phyloP scores from a whole-genome alignment of 2,329 filamentous ascomycete species.

The Pseudocercospora crystallina region DNA sequence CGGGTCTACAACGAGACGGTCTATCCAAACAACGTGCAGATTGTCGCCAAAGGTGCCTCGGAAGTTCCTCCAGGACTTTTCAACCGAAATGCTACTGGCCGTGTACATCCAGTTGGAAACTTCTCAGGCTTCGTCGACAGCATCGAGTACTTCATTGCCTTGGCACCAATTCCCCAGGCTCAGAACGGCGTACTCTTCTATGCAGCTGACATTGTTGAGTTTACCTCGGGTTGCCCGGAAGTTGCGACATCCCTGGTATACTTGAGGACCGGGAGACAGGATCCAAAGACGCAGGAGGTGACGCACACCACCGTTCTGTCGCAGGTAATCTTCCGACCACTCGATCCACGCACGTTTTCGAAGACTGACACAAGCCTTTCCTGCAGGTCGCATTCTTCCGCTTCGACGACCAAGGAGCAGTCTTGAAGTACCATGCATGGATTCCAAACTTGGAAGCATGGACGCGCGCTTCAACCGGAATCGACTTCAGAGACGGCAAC shows the following conservation, averaged over 20 bases:
- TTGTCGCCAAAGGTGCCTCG: slow-evolving; percentile 37
- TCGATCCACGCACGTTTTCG: too few relatives aligned
- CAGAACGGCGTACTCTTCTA: slow-evolving; percentile 27
- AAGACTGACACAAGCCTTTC: too few relatives aligned
- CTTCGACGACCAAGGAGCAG: slow-evolving; percentile 47
- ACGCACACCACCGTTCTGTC: slow-evolving; percentile 17
- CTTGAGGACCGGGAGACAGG: slow-evolving; percentile 15
- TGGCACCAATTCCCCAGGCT: slow-evolving; percentile 37
- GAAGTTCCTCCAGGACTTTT: slow-evolving; percentile 44
- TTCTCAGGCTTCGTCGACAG: slow-evolving; percentile 46
- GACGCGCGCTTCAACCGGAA: slow-evolving; percentile 31
- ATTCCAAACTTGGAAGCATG: slow-evolving; percentile 45
- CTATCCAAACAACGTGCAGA: slow-evolving; percentile 42
- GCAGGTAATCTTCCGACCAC: slow-evolving; percentile 8
- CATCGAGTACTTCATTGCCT: slow-evolving; percentile 49
- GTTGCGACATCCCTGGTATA: slow-evolving; percentile 27
- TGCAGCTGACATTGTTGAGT: slow-evolving; percentile 28
- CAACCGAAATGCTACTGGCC: slow-evolving; percentile 39
- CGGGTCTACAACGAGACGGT: slow-evolving; percentile 25
- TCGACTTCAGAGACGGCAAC: slow-evolving; percentile 27
- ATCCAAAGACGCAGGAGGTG: slow-evolving; percentile 13
- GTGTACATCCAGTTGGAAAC: slow-evolving; percentile 45
- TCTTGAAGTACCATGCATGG: slow-evolving; percentile 48
- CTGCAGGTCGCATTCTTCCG: slow-evolving; percentile 46
- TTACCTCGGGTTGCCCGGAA: slow-evolving; percentile 24